These are phyloP conservation scores for Pichia paraexigua DNA, from an alignment of 805 yeast species.

Conservation along the genomic window DNA sequence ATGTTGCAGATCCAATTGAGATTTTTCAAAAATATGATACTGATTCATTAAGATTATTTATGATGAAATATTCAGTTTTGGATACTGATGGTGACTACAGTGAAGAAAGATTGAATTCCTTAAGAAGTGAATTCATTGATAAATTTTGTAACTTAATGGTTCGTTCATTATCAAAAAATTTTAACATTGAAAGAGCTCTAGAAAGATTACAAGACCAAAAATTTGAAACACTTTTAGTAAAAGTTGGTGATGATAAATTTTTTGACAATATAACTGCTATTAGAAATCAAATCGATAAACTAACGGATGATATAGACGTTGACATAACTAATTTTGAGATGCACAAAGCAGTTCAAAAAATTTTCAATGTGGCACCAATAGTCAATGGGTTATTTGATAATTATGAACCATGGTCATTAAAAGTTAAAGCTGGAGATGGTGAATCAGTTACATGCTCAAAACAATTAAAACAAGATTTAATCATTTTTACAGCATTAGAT, in stretches of 20 bases:
- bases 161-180: constrained; percentile 66
- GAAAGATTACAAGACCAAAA: constrained; percentile 16
- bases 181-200: constrained; percentile 44
- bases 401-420: constrained; percentile 68
- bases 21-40: constrained; percentile 54
- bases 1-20: constrained; percentile 86
- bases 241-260: constrained; percentile 12
- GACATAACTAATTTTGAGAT: constrained; percentile 42
- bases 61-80: constrained; percentile 68
- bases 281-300: constrained; percentile 25
- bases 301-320: constrained; percentile 34
- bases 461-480: constrained; percentile 36
- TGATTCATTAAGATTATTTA: constrained; percentile 68
- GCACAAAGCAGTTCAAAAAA: constrained; percentile 44
- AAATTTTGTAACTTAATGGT: constrained; percentile 76
- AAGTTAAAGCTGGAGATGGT: constrained; percentile 20
- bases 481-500: constrained; percentile 63
- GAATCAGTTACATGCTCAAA: constrained; percentile 3
- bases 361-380: constrained; percentile 52
- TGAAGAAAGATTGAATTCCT: constrained; percentile 41
- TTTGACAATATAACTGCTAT: constrained; percentile 21
- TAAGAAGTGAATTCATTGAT: constrained; percentile 63
- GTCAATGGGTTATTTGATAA: constrained; percentile 64
- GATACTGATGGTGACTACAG: constrained; percentile 76
- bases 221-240: constrained; percentile 21